Evolutionary conservation across 176 grass and related monocot species (phyloP), one percentile per base, ranked within the genome.

Genomic region (Rhipidocladum racemiflorum): DNA sequence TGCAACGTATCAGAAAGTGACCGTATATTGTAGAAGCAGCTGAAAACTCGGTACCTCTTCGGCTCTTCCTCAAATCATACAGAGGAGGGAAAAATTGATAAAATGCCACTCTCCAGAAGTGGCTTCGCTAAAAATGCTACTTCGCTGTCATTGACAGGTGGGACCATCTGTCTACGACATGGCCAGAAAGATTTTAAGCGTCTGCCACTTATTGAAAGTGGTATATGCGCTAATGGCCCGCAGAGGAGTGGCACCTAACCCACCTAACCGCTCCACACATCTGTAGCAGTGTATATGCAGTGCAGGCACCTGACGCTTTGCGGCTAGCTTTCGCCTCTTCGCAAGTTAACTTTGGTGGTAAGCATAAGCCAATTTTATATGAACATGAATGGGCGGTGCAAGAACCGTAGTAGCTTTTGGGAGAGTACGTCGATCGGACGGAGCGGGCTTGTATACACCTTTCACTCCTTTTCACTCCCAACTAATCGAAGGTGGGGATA

Each of bases 261-360:
- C 80, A 90, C 84, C 91, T 56, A 92, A 87, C 84, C n/a, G 48
- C 40, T 28, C 61, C 16, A 46, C 77, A 21, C 66, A 38, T 12
- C 9, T 36, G 21, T 23, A 43, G 64, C 50, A 21, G 23, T 38
- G 70, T 29, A 43, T 59, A 35, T 23, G 14, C 57, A 21, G 5
- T 57, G 23, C 27, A 63, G 36, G n/a, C 60, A 29, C 25, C 77
- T 76, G 78, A 74, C 61, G 70, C 87, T 85, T 89, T 70, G 87
- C 82, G 76, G 87, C 74, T 14, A 34, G 44, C 36, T 68, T 68
- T 78, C 69, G 64, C 72, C 54, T 72, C 50, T 45, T 77, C 29
- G 6, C 78, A 89, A 72, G 78, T 82, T 66, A 72, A 66, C 88
- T 90, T 82, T 78, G 73, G 5, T 15, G 79, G 49, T 36, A 80